phyloP scores from a whole-genome alignment of 202 grass and related monocot species.

The Setaria viridis region DNA sequence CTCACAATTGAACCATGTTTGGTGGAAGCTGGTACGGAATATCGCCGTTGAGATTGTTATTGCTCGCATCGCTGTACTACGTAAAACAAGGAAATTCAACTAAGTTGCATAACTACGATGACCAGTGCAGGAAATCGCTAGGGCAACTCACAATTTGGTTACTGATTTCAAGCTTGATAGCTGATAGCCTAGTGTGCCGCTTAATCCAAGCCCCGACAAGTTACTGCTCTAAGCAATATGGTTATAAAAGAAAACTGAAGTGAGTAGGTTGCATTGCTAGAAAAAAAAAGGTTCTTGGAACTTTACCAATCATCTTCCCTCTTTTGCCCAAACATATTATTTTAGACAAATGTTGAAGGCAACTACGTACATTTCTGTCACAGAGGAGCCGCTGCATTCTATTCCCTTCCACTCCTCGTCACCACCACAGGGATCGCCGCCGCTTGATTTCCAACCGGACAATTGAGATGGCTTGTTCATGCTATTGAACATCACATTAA shows the following conservation, averaged over 20 bases:
- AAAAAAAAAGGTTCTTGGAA: not conserved
- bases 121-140: conserved; percentile 35
- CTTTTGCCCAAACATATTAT: not conserved
- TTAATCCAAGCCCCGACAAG: conserved; percentile 75
- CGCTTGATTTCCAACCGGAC: conserved; percentile 66
- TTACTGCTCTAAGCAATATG: conserved; percentile 60
- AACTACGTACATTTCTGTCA: conserved; percentile 89
- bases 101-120: conserved; percentile 67
- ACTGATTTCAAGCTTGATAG: conserved; percentile 85
- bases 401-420: conserved; percentile 71
- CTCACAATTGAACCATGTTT: conserved; percentile 83
- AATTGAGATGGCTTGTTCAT: conserved; percentile 77
- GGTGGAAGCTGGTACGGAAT: conserved; percentile 94
- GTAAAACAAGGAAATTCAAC: conserved; percentile 70
- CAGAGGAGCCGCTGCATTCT: conserved; percentile 71
- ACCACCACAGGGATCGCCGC: conserved; percentile 75
- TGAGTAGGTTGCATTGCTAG: not conserved
- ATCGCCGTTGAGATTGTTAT: conserved; percentile 88
- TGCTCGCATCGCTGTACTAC: conserved; percentile 93
- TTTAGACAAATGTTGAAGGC: conserved; percentile 1
- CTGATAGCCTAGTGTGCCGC: conserved; percentile 78
- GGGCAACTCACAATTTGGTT: conserved; percentile 91
- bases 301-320: not conserved
- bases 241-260: not conserved
- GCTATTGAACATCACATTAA: conserved; percentile 84